Conservation (phyloP, 352 stramenopile species). For the Plasmopara muralis region DNA sequence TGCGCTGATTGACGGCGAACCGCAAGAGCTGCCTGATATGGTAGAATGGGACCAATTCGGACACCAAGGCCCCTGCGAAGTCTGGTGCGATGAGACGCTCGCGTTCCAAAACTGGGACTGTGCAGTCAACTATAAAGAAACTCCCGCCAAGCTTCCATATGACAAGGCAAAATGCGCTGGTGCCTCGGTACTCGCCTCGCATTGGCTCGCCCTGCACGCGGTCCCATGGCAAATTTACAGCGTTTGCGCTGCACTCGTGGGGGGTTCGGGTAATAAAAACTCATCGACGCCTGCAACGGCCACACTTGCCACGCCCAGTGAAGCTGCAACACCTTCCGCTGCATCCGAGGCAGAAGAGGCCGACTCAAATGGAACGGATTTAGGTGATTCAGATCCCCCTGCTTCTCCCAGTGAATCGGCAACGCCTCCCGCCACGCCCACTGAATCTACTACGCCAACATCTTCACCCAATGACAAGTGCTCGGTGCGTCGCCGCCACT, state of each 20-base stretch:
- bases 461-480: conserved; percentile 25
- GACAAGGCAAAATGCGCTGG: conserved; percentile 27
- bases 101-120: conserved; percentile 37
- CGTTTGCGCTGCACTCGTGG: conserved; percentile 19
- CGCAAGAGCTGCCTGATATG: conserved; percentile 26
- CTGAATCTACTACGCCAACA: neutral
- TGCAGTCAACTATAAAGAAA: conserved; percentile 20
- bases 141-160: conserved; percentile 30
- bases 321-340: too few relatives aligned
- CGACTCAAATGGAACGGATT: too few relatives aligned
- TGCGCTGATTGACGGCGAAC: conserved; percentile 25
- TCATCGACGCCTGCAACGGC: neutral
- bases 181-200: conserved; percentile 21
- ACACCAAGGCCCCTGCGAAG: conserved; percentile 38
- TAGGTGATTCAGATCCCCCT: too few relatives aligned
- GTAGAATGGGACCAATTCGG: conserved; percentile 21
- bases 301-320: neutral
- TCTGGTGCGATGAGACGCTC: conserved; percentile 36
- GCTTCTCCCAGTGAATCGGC: neutral
- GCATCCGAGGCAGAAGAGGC: too few relatives aligned
- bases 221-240: conserved; percentile 44
- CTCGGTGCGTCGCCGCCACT: conserved; percentile 21
- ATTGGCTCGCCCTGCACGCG: conserved; percentile 43
- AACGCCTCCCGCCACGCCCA: neutral
- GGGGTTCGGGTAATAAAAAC: neutral